Evolutionary conservation across 768 basidiomycete species (phyloP), one percentile per base, ranked within the genome.

Genomic region (Xanthoconium stramineum): DNA sequence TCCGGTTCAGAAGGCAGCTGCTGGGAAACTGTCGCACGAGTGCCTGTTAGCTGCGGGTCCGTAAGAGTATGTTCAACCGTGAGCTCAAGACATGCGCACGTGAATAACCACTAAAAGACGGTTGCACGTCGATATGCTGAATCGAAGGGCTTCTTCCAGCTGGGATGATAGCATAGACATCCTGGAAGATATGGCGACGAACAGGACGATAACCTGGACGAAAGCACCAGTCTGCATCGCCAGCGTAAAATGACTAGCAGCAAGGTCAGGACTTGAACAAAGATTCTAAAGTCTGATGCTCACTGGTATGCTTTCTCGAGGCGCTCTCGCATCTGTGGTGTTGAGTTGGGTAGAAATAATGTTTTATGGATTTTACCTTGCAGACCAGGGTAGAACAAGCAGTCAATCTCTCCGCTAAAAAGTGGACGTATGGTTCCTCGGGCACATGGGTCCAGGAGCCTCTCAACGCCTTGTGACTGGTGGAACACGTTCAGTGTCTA

Each of bases 201-300:
- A 75, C 6, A 82, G 73, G 45, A 93, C 65, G n/a, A 85, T 70
- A 15, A 89, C 66, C 58, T 87, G 86, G 13, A 88, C 74, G 63
- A 93, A 93, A 17, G 88, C 84, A 17, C 85, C 88, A 1, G 82
- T 79, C 65, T 86, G 87, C 77, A 92, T 80, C 35, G 81, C 80
- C 28, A 84, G 74, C 30, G 75, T 71, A 56, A 90, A 83, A 30
- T 80, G 80, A 44, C 89, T 92, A 58, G 9, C 47, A 43, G 35
- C 28, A 38, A 47, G 19, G 52, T 38, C 38, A 51, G 48, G 37
- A 14, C 19, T 14, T n/a, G 28, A 6, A 36, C 1, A 38, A 45
- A 13, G 12, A 50, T 11, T 15, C 13, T 54, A 12, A 24, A 24
- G 24, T 40, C 36, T 45, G 43, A 53, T 24, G 58, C 79, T 57